These are phyloP conservation scores for Dalechampia spathulata DNA, from an alignment of 441 rosid species.

Conservation along the genomic window DNA sequence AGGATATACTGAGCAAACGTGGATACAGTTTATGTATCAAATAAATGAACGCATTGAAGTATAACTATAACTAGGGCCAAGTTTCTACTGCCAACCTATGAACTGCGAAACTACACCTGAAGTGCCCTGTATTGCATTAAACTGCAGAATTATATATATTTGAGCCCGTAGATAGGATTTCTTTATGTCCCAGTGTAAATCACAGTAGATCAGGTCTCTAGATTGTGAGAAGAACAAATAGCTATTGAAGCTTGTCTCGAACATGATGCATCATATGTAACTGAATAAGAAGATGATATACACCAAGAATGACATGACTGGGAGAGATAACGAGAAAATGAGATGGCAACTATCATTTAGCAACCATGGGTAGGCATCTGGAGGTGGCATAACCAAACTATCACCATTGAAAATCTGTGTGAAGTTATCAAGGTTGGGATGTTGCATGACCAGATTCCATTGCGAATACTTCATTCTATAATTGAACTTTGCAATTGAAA, in stretches of 20 bases:
- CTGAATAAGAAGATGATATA: conserved; percentile 27
- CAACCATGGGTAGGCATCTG: conserved; percentile 86
- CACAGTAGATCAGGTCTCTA: conserved; percentile 3
- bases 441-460: conserved; percentile 58
- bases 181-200: neutral
- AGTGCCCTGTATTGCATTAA: conserved; percentile 9
- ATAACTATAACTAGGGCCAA: neutral
- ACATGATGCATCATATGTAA: conserved; percentile 22
- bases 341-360: conserved; percentile 50
- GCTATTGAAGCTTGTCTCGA: conserved; percentile 11
- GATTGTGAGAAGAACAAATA: conserved; percentile 11
- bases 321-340: conserved; percentile 17
- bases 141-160: conserved; percentile 10
- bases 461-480: conserved; percentile 40
- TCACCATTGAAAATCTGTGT: conserved; percentile 96
- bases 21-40: conserved; percentile 11
- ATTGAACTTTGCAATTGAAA: conserved; percentile 47
- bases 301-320: conserved; percentile 25
- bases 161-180: conserved; percentile 6
- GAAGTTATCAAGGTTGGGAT: no score
- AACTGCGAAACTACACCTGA: conserved; percentile 15
- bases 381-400: conserved; percentile 94
- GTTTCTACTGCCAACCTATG: conserved; percentile 10
- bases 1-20: conserved; percentile 8
- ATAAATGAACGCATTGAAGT: conserved; percentile 7